Base-by-base conservation (phyloP, 371 early-diverging fungal genomes). In the Saksenaea vasiformis region DNA sequence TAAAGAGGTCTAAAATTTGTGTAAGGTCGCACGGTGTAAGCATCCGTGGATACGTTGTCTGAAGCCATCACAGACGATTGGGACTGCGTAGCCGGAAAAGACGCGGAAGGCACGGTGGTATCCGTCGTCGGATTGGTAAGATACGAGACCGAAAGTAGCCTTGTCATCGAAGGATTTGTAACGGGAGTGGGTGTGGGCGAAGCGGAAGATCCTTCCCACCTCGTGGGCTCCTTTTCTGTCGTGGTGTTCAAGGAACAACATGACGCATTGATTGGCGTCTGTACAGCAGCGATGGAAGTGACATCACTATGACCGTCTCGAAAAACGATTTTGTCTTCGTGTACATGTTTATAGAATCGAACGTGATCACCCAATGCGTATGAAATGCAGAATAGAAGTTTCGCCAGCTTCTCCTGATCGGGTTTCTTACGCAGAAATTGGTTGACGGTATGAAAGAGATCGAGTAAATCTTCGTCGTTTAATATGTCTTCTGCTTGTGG, bases 401-500 rank as follows among this genome's bases (percentile, higher is more conserved):
- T 77, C 9, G 82, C 73, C 24, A 81, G 31, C 38, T 67, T 66
- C 5, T 78, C 78, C 5, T 77, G 35, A 63, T 71, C 70, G 9
- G 74, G 77, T 11, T 70, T 68, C 44, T 81, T 81, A 9, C 75
- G 69, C 10, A 81, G 54, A 17, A 78, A 62, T 51, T 70, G 75
- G 44, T 79, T 78, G 26, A 77, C 66, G 17, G 75, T 72, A 37
- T 72, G 70, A 56, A 81, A 79, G 3, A 81, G 62, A 41, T 78
- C 79, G 13, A 81, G 63, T 14, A 81, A 56, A 31, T 77, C 77
- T 57, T 79, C 77, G 53, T 79, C 79, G 10, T 58, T 70, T 28
- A 81, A 58, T 43, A 79, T 81, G 59, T 81, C 82, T 54, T 81
- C 82, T 15, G 77, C 78, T 36, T 75, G 74, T 10, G 78, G 79